phyloP scores from a whole-genome alignment of 2,329 filamentous ascomycete genomes.

The Pochonia chlamydosporia region DNA sequence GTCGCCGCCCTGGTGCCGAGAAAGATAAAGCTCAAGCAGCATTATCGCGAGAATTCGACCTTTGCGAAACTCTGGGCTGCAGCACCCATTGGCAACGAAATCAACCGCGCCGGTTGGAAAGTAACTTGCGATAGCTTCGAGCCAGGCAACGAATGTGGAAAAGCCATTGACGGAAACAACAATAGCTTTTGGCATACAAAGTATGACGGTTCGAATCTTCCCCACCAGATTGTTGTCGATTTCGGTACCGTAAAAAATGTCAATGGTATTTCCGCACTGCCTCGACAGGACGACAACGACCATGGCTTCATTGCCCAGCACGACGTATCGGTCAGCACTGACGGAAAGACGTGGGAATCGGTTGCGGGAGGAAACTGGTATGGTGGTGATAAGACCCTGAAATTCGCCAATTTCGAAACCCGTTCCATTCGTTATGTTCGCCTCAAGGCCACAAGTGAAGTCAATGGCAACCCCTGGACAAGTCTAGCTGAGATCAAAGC shows the following conservation, averaged over 20 bases:
- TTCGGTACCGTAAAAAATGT: conserved; percentile 18
- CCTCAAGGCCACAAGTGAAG: conserved; percentile 22
- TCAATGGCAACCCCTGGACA: conserved; percentile 22
- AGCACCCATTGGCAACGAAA: conserved; percentile 4
- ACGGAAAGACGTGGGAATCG: conserved; percentile 19
- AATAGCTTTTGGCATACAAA: conserved; percentile 23
- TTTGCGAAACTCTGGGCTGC: conserved; percentile 6
- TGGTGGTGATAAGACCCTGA: conserved; percentile 19
- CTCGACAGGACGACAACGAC: conserved; percentile 19
- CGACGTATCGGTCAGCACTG: conserved; percentile 22
- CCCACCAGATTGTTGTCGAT: conserved; percentile 26
- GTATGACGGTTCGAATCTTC: conserved; percentile 9
- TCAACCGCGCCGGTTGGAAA: conserved; percentile 16
- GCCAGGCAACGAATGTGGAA: conserved; percentile 20
- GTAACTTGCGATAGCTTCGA: conserved; percentile 22
- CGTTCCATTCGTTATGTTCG: conserved; percentile 21
- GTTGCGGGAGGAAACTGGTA: conserved; percentile 23
- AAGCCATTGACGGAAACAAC: conserved; percentile 22
- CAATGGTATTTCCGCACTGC: conserved; percentile 24
- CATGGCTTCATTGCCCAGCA: conserved; percentile 21
- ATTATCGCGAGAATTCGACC: not conserved
- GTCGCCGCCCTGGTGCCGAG: not conserved
- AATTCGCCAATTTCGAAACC: conserved; percentile 27
- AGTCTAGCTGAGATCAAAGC: conserved; percentile 27
- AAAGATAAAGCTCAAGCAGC: not conserved